Percentiles rank a stretch among this genome's conserved stretches.
Conservation (phyloP, 2,329 filamentous ascomycete genomes). For the Emergomyces africanus region DNA sequence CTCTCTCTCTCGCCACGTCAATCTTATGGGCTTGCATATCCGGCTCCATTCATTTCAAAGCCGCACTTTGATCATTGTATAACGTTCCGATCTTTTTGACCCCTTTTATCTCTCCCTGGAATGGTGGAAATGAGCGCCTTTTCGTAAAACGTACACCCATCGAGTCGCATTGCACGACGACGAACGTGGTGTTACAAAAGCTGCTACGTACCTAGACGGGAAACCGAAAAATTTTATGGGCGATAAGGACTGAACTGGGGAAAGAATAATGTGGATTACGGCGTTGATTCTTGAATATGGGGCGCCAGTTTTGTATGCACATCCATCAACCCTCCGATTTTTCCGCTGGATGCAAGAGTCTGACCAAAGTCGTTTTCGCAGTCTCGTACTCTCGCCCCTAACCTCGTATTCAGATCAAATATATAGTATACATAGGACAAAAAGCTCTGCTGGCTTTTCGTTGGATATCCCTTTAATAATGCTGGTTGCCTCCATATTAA, state of each 20-base stretch:
- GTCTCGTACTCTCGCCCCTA: slow-evolving; percentile 49
- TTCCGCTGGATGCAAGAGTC: neutral
- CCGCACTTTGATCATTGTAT: no score
- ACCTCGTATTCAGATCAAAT: slow-evolving; percentile 57
- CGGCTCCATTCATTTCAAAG: neutral
- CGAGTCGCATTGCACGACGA: neutral
- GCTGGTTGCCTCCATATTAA: slow-evolving; percentile 51
- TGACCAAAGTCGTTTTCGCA: slow-evolving; percentile 16
- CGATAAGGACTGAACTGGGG: neutral
- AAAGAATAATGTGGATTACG: slow-evolving; percentile 26
- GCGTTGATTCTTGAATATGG: slow-evolving; percentile 32
- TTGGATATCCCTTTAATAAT: slow-evolving; percentile 56
- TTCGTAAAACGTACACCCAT: neutral
- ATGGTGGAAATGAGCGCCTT: neutral
- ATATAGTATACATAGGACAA: slow-evolving; percentile 47
- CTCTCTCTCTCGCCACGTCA: neutral
- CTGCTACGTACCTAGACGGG: neutral
- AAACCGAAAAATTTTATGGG: neutral
- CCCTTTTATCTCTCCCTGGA: no score
- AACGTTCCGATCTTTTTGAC: neutral
- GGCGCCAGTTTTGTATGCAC: slow-evolving; percentile 37
- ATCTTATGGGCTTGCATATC: neutral
- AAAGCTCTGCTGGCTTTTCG: slow-evolving; percentile 51
- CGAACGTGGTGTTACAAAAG: neutral
- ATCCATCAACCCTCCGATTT: slow-evolving; percentile 2